Conservation (phyloP, 495 filamentous ascomycete species). For the Elasticomyces elasticus region DNA sequence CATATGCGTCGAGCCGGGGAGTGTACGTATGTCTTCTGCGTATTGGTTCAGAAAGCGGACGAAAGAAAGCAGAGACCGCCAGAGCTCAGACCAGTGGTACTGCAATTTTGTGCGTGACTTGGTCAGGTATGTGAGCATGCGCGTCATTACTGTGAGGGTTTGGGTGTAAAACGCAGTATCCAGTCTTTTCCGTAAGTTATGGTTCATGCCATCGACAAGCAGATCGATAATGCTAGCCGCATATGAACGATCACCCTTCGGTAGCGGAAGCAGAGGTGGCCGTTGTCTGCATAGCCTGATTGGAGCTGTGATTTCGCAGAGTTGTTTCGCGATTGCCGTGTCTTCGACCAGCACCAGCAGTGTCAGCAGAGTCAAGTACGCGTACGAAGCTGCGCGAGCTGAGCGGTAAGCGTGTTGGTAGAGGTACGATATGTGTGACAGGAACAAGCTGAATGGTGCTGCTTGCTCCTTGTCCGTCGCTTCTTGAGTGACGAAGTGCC, state of each 20-base stretch:
- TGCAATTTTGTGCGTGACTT: slow-evolving; percentile 34
- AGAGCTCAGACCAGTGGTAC: slow-evolving; percentile 95
- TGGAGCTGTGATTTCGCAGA: slow-evolving; percentile 64
- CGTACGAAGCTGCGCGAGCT: slow-evolving; percentile 63
- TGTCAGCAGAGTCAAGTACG: slow-evolving; percentile 69
- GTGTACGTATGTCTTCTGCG: slow-evolving; percentile 55
- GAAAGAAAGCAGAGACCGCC: slow-evolving; percentile 78
- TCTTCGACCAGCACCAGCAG: slow-evolving; percentile 86
- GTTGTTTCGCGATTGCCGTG: slow-evolving; percentile 66
- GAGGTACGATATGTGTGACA: slow-evolving; percentile 86
- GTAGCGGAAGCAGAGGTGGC: slow-evolving; percentile 73
- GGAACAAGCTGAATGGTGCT: slow-evolving; percentile 66
- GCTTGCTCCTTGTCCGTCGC: slow-evolving; percentile 55
- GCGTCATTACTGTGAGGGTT: slow-evolving; percentile 34
- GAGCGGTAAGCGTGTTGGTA: slow-evolving; percentile 89
- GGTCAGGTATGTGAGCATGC: slow-evolving; percentile 53
- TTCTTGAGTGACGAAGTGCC: slow-evolving; percentile 57
- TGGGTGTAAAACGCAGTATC: slow-evolving; percentile 76
- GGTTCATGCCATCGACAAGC: slow-evolving; percentile 81
- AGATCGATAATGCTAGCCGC: slow-evolving; percentile 72
- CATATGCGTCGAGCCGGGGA: slow-evolving; percentile 48
- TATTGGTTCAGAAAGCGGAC: slow-evolving; percentile 88
- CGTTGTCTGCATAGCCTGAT: slow-evolving; percentile 85
- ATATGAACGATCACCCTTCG: slow-evolving; percentile 48
- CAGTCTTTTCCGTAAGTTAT: slow-evolving; percentile 78